Conservation (phyloP, 805 yeast genomes). For the Kockiozyma suomiensis region DNA sequence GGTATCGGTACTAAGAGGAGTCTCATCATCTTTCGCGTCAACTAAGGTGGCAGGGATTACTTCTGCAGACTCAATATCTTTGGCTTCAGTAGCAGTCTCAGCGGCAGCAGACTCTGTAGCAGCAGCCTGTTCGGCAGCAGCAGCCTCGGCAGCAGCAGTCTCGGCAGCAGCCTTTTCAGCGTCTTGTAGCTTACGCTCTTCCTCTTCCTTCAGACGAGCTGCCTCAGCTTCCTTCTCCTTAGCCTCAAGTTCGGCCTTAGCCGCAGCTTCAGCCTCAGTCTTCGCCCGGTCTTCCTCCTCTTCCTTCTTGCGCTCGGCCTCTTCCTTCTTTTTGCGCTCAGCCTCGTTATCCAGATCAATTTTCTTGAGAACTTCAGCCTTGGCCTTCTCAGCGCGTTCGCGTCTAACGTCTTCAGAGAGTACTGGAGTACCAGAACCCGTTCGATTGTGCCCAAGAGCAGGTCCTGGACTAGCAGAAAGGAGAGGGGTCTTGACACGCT, state of each 20-base stretch:
- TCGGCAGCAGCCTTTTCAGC: slow-evolving; percentile 31
- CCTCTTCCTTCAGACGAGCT: slow-evolving; percentile 19
- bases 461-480: slow-evolving; percentile 17
- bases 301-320: slow-evolving; percentile 17
- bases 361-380: slow-evolving; percentile 28
- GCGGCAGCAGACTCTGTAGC: slow-evolving; percentile 1
- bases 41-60: background rate
- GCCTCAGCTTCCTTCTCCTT: slow-evolving; percentile 28
- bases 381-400: slow-evolving; percentile 28
- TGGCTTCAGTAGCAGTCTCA: slow-evolving; percentile 21
- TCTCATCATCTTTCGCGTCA: slow-evolving; percentile 17
- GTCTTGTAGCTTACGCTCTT: slow-evolving; percentile 11
- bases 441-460: slow-evolving; percentile 16
- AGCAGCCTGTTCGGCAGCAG: slow-evolving; percentile 11
- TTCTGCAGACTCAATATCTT: slow-evolving; percentile 10
- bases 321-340: slow-evolving; percentile 17
- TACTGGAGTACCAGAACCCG: slow-evolving; percentile 24
- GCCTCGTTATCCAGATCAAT: slow-evolving; percentile 18
- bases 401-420: slow-evolving; percentile 33
- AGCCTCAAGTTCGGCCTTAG: slow-evolving; percentile 33
- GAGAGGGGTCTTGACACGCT: slow-evolving; percentile 16
- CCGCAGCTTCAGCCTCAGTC: slow-evolving; percentile 28
- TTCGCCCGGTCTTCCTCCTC: slow-evolving; percentile 19
- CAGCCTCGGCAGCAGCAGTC: slow-evolving; percentile 27
- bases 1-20: slow-evolving; percentile 28